Evolutionary conservation across 2,329 filamentous ascomycete species (phyloP).

Genomic region (Phyllosticta capitalensis): DNA sequence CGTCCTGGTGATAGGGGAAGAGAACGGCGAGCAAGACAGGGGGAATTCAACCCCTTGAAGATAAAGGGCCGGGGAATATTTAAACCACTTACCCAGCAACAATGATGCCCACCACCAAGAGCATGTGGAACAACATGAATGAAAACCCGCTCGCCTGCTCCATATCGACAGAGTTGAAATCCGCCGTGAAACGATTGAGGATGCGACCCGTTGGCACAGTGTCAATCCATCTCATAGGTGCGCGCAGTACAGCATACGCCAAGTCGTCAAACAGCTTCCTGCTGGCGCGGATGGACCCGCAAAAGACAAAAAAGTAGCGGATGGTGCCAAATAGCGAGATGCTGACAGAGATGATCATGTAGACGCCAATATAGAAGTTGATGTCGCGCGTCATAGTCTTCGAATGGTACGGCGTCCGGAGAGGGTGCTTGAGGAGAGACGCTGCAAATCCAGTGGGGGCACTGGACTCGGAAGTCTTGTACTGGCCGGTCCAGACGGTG

Average conservation of each 20-base stretch:
- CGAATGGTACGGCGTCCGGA: conserved; percentile 1
- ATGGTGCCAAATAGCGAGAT: conserved; percentile 51
- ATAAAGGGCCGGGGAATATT: background rate
- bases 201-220: conserved; percentile 69
- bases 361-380: conserved; percentile 58
- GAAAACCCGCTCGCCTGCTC: conserved; percentile 8
- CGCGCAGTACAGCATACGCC: conserved; percentile 57
- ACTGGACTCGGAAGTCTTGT: conserved; percentile 4
- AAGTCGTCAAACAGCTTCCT: conserved; percentile 57
- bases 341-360: conserved; percentile 50
- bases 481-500: conserved; percentile 41
- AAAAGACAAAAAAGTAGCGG: conserved; percentile 54
- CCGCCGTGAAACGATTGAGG: conserved; percentile 67
- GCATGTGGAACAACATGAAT: conserved; percentile 44
- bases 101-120: conserved; percentile 57
- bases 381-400: conserved; percentile 1
- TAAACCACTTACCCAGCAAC: conserved; percentile 42
- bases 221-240: conserved; percentile 56
- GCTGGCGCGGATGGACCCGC: conserved; percentile 60
- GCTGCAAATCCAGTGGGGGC: background rate
- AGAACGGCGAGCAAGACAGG: conserved; percentile 11
- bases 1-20: background rate
- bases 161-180: conserved; percentile 62
- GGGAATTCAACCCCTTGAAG: background rate
- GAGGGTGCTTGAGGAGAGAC: conserved; percentile 1